A percentile compares a stretch with the other conserved stretches of the same genome.
Conservation (phyloP, 2,329 filamentous ascomycete genomes). For the Dactylellina drechsleri region DNA sequence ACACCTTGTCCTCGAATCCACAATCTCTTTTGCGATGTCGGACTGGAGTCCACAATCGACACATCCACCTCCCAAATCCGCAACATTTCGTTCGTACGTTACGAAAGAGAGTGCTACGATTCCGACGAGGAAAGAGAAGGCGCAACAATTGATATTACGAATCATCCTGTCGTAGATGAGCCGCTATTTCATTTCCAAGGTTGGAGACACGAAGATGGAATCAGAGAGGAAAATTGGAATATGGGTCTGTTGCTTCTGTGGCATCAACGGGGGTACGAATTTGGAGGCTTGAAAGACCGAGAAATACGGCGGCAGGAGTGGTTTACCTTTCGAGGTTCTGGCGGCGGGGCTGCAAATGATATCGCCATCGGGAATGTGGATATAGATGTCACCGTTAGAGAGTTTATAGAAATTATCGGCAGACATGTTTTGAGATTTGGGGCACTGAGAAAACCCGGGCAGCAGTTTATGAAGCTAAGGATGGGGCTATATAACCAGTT, state of each 20-base stretch:
- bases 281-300: slow-evolving; percentile 21
- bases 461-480: slow-evolving; percentile 17
- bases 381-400: slow-evolving; percentile 36
- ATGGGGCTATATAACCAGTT: slow-evolving; percentile 40
- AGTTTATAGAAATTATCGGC: slow-evolving; percentile 26
- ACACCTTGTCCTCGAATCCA: slow-evolving; percentile 25
- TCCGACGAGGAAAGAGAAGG: slow-evolving; percentile 20
- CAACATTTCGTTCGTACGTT: slow-evolving; percentile 21
- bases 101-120: slow-evolving; percentile 12
- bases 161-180: slow-evolving; percentile 21
- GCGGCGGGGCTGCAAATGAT: slow-evolving; percentile 1
- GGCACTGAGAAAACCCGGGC: slow-evolving; percentile 1
- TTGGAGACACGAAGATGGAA: slow-evolving; percentile 29
- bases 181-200: slow-evolving; percentile 38
- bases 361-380: slow-evolving; percentile 20
- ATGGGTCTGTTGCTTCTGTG: slow-evolving; percentile 31
- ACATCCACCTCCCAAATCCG: slow-evolving; percentile 5
- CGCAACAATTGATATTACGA: slow-evolving; percentile 24
- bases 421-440: slow-evolving; percentile 23
- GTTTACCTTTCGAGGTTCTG: slow-evolving; percentile 14
- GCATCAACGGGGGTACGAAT: slow-evolving; percentile 36
- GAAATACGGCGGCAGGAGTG: slow-evolving; percentile 35
- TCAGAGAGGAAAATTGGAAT: slow-evolving; percentile 18
- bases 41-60: slow-evolving; percentile 33
- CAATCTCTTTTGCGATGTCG: slow-evolving; percentile 34